Evolutionary conservation across 1,139 yeast species (phyloP), one percentile per base, ranked within the genome.

Genomic region (Blastobotrys apis): DNA sequence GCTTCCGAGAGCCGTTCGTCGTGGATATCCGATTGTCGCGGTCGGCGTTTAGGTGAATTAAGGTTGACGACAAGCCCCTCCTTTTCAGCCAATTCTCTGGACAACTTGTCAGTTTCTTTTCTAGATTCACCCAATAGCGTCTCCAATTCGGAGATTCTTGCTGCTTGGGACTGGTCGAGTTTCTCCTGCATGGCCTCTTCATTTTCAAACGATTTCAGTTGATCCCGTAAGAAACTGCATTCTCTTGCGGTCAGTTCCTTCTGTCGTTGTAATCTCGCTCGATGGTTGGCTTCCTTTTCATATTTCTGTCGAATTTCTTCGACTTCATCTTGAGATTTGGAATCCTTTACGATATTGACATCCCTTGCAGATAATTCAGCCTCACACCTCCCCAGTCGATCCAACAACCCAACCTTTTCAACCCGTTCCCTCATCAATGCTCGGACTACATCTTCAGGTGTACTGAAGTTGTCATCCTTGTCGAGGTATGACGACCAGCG

Each of bases 181-280:
- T 50, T 41, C 17, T 53, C 54, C 37, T 46, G 34, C 39, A 59
- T 49, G 52, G 59, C 51, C 21, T 62, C 64, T 31, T 59, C 66
- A 4, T 53, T 50, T 44, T 72, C 76, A 30, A 71, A 58, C 3
- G 62, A 58, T 37, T 65, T 61, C 26, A 71, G 50, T 56, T 75
- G 78, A 27, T 70, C 72, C 50, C 87, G 67, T 45, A 84, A 64
- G 47, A 80, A 72, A 44, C 71, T 76, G 23, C 81, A 74, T 57
- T 84, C 94, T 51, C 77, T 78, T n/a, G 65, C 55, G n/a, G 80
- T 74, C 38, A 83, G 65, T 2, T 68, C 59, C 45, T 72, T 73
- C 49, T 78, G 82, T 45, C 77, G 72, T 47, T 80, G 80, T 19
- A 79, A 59, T 50, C 80, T 64, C 44, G 67, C 58, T 49, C 67